phyloP scores from a whole-genome alignment of 2,329 filamentous ascomycete species.

The Penicillium digitatum region DNA sequence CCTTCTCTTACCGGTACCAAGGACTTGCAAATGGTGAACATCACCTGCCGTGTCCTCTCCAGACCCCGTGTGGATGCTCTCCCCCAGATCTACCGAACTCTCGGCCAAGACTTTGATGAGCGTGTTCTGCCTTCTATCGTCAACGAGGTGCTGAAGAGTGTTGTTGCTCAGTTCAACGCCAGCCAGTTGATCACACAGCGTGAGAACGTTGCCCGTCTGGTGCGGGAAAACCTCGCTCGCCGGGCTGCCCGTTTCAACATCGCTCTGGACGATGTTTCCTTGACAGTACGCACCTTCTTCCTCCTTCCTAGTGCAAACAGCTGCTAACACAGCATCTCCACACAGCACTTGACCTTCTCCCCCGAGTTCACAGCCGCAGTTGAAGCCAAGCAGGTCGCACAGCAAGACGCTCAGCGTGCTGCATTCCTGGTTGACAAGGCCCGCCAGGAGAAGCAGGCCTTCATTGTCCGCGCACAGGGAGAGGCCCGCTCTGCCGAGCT shows the following conservation, averaged over 20 bases:
- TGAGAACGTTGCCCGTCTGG: conserved; percentile 89
- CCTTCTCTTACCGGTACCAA: conserved; percentile 97
- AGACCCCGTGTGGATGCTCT: conserved; percentile 81
- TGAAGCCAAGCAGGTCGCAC: conserved; percentile 66
- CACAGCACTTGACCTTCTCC: conserved; percentile 63
- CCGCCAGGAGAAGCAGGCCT: conserved; percentile 98
- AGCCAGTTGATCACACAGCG: conserved; percentile 97
- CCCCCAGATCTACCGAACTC: conserved; percentile 93
- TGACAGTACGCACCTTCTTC: conserved; percentile 63
- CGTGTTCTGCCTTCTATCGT: conserved; percentile 94
- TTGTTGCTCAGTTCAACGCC: conserved; percentile 98
- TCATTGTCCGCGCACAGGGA: conserved; percentile 97
- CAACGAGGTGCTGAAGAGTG: conserved; percentile 97
- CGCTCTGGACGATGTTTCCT: conserved; percentile 89
- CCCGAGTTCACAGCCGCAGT: conserved; percentile 67
- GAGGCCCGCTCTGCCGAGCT: conserved; percentile 96
- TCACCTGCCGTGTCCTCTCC: conserved; percentile 97
- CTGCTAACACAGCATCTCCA: conserved; percentile 7
- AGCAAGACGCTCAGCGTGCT: conserved; percentile 92
- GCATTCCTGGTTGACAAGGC: conserved; percentile 99
- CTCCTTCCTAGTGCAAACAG: not conserved
- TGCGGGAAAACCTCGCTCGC: conserved; percentile 86
- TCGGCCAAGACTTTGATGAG: conserved; percentile 96
- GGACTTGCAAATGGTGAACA: conserved; percentile 99
- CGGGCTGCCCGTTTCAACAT: conserved; percentile 97